Evolutionary conservation across 768 basidiomycete genomes (phyloP).

Genomic region (Pleurotus platypus): DNA sequence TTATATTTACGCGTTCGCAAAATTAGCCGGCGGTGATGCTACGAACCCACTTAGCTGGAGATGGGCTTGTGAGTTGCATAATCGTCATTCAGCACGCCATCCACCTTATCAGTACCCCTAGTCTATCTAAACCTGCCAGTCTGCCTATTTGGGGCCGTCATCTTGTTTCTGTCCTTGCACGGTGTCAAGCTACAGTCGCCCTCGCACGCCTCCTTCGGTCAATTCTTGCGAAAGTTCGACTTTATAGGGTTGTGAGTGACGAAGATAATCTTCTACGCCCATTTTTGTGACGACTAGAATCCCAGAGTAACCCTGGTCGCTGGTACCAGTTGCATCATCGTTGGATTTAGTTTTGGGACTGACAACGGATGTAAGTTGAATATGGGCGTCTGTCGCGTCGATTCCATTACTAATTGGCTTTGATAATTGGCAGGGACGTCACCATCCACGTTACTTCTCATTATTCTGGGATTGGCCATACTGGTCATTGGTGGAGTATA

Average conservation of each 20-base stretch:
- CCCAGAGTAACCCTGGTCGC: conserved; percentile 68
- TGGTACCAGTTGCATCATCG: conserved; percentile 69
- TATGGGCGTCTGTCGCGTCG: conserved; percentile 5
- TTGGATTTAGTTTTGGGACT: conserved; percentile 78
- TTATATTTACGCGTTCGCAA: conserved; percentile 11
- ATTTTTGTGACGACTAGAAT: conserved; percentile 13
- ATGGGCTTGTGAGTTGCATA: conserved; percentile 71
- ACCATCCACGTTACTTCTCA: conserved; percentile 56
- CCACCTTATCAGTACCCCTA: conserved; percentile 25
- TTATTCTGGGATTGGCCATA: conserved; percentile 50
- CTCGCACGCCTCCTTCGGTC: conserved; percentile 51
- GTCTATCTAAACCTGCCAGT: conserved; percentile 85
- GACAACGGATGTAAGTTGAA: conserved; percentile 59
- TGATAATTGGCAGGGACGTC: conserved; percentile 50
- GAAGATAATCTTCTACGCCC: conserved; percentile 2
- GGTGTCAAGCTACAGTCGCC: conserved; percentile 44
- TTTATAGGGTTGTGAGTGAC: conserved; percentile 71
- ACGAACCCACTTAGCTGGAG: conserved; percentile 50
- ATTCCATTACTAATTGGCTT: conserved; percentile 7
- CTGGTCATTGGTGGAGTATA: conserved; percentile 62
- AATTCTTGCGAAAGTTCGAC: conserved; percentile 59
- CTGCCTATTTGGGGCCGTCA: conserved; percentile 53
- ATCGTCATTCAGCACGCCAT: conserved; percentile 12
- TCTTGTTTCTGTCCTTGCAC: conserved; percentile 61
- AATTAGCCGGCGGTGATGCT: conserved; percentile 6